Evolutionary conservation across 176 grass and related monocot genomes (phyloP), one percentile per base, ranked within the genome.

Genomic region (Avena sativa): DNA sequence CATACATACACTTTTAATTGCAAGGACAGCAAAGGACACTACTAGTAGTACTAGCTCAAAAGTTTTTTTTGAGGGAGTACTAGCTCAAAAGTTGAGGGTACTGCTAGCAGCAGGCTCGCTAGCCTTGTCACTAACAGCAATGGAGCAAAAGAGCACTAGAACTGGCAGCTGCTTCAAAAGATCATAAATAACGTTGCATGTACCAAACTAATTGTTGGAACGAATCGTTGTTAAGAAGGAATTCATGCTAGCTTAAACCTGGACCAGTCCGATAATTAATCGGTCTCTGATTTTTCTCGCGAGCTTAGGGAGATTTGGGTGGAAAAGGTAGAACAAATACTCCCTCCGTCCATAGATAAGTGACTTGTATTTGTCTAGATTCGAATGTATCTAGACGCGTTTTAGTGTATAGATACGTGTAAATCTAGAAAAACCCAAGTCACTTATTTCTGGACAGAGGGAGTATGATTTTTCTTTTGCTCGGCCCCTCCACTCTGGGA

Each of bases 21-120:
- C 85, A 87, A 59, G 43, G 71, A 79, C 63, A 68, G 56, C 82
- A 57, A 86, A 85, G 88, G 89, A 83, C 84, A 48, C 46, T 48
- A 48, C 9, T 48, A 48, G 0, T 43, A 43, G 40, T 43, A 43
- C 46, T 11, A 9, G 44, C 63, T 15, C 52, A 23, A 53, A 63
- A 61, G 71, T 5, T 43, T 43, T 43, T 43, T 43, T 43, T 43
- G 6, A 43, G 40, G 40, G 38, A 38, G 38, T 38, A 38, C 44
- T 47, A 8, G 44, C 63, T 15, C 52, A 23, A 53, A 63, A 52
- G 71, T 19, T 16, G 25, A 21, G 44, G 51, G 48, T 38, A 28
- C 43, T 64, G 67, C 38, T 53, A 74, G 53, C 77, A 48, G 69
- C 72, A 9, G 47, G 11, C 47, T 75, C 47, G 36, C 47, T 60